phyloP scores from a whole-genome alignment of 108 stramenopile genomes.

The Hondaea fermentalgiana region DNA sequence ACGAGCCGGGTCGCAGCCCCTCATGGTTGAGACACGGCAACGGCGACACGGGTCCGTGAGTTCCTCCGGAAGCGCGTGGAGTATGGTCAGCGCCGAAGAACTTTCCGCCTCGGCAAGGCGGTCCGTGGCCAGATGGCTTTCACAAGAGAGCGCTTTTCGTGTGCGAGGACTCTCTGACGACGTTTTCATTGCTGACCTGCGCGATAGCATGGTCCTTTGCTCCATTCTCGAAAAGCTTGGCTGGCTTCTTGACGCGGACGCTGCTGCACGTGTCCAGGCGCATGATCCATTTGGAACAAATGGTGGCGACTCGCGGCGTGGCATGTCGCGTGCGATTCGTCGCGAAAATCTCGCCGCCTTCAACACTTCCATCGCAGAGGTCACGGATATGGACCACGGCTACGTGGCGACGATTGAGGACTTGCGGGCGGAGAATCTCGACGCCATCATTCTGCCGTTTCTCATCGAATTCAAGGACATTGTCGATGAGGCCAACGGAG shows the following conservation, averaged over 20 bases:
- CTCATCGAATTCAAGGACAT: background rate
- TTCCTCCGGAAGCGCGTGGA: background rate
- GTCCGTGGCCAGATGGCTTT: background rate
- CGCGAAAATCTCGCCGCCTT: background rate
- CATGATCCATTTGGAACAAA: background rate
- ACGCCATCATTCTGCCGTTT: background rate
- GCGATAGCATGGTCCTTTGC: background rate
- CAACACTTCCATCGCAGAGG: background rate
- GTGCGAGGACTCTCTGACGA: background rate
- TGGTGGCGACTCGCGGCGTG: background rate
- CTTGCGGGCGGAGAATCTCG: background rate
- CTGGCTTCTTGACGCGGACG: background rate
- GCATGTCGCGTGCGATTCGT: background rate
- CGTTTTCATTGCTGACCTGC: background rate
- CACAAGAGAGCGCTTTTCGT: background rate
- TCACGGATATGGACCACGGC: background rate
- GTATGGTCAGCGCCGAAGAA: background rate
- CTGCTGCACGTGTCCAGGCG: background rate
- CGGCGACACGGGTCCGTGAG: background rate
- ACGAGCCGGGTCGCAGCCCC: background rate
- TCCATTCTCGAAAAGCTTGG: background rate
- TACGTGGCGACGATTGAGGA: background rate
- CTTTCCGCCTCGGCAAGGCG: background rate
- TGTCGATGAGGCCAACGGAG: background rate
- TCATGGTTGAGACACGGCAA: background rate